Evolutionary conservation across 257 asterid genomes (phyloP).

Genomic region (Paraleonurus japonicus): DNA sequence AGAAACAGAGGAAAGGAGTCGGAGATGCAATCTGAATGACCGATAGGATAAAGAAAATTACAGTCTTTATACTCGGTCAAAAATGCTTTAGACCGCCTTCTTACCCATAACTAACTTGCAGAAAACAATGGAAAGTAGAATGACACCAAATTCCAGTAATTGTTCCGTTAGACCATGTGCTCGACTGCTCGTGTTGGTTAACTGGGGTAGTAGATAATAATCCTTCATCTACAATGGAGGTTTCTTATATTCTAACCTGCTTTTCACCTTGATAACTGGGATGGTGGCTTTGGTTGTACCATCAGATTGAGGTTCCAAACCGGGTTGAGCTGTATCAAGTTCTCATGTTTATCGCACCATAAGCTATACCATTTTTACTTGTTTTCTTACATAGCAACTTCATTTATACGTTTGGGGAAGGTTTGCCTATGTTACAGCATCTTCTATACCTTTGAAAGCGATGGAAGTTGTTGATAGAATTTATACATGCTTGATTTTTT

Average conservation of each 20-base stretch:
- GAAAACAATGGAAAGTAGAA: neutral
- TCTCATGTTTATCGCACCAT: neutral
- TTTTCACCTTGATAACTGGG: neutral
- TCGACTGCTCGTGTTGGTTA: neutral
- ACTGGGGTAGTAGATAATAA: neutral
- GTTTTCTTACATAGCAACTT: neutral
- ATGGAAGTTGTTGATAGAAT: neutral
- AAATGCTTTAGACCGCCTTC: neutral
- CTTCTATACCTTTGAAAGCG: neutral
- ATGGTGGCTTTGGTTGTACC: neutral
- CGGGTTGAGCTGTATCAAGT: neutral
- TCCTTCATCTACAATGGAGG: neutral
- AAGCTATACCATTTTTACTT: neutral
- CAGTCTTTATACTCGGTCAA: neutral
- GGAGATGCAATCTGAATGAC: neutral
- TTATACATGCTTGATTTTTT: neutral
- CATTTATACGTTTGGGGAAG: neutral
- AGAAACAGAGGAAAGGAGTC: neutral
- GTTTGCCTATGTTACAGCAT: neutral
- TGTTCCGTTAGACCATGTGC: neutral
- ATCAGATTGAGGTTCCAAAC: neutral
- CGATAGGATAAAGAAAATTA: neutral
- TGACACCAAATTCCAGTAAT: neutral
- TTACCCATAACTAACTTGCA: neutral
- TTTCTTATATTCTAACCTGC: neutral